Evolutionary conservation across 805 yeast species (phyloP), one percentile per base, ranked within the genome.

Genomic region (Candida ovalis): DNA sequence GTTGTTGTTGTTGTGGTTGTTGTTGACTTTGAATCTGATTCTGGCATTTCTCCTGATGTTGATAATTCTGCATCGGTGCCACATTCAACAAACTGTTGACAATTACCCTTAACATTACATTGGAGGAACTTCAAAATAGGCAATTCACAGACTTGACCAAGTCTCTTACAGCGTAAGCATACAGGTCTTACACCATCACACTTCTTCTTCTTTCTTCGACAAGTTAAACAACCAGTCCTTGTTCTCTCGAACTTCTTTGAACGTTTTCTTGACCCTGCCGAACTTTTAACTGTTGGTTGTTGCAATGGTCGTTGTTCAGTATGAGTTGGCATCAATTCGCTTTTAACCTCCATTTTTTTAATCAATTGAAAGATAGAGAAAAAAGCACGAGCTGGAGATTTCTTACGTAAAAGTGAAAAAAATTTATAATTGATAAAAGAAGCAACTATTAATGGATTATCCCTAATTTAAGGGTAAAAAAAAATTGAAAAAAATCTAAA

Each of bases 161-260:
- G 18, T 19, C 43, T 49, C 5, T 17, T 9, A 30, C 56, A 52
- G 17, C 48, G 38, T 4, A n/a, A 18, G 24, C 56, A 52, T 5
- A 25, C 32, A 8, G 56, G 56, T 23, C 48, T 42, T 4, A 8
- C 22, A 5, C 45, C 47, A 43, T 52, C 56, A 33, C 56, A 52
- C 32, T 52, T 52, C 24, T 47, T 43, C 24, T 46, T 49, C 19
- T 39, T 19, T 39, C 38, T 45, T 28, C 53, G 25, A 28, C 56
- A 52, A 2, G 42, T 47, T 1, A 52, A 33, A 35, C 56, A 52
- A 3, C 56, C 56, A 3, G 46, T 45, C 2, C 33, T 17, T 1
- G 48, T 43, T 41, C 54, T 25, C 19, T 49, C 44, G 25, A 46
- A 51, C 19, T 40, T 48, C 19, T 38, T 38, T 7, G 48, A 40